Percentiles rank a stretch among this genome's conserved stretches.
Conservation (phyloP, 495 filamentous ascomycete genomes). For the Hyaloscypha finlandica region DNA sequence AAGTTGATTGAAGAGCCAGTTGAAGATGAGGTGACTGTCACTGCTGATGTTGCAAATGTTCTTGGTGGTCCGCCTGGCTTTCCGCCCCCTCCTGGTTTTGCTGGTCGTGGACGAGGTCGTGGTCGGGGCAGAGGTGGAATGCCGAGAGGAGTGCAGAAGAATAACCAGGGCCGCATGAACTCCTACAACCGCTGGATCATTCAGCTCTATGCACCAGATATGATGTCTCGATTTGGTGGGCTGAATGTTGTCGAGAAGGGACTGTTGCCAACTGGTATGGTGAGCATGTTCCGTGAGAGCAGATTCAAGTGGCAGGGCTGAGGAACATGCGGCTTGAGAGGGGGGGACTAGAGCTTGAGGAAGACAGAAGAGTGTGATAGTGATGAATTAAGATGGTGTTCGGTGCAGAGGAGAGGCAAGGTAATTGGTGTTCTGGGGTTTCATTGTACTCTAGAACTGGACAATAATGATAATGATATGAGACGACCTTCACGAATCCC, state of each 20-base stretch:
- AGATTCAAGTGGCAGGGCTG: constrained; percentile 57
- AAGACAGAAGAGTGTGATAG: background rate
- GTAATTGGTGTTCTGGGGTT: background rate
- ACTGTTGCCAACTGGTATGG: constrained; percentile 62
- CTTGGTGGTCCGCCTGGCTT: constrained; percentile 7
- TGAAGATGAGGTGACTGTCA: constrained; percentile 2
- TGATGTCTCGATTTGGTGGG: constrained; percentile 59
- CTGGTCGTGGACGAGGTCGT: constrained; percentile 2
- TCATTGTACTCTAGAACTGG: background rate
- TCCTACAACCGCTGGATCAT: constrained; percentile 65
- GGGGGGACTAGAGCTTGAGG: background rate
- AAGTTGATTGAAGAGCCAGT: constrained; percentile 10
- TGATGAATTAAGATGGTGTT: constrained; percentile 5
- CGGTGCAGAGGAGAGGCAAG: background rate
- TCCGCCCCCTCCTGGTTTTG: background rate
- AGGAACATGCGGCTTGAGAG: background rate
- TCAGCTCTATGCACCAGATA: constrained; percentile 58
- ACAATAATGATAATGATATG: background rate
- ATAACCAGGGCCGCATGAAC: constrained; percentile 45
- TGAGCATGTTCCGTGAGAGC: constrained; percentile 58
- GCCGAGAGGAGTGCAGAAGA: constrained; percentile 6
- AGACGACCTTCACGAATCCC: background rate
- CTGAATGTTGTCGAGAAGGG: constrained; percentile 61
- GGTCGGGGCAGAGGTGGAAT: background rate
- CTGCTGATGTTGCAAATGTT: background rate